Base-by-base conservation (phyloP, 2,329 filamentous ascomycete genomes). In the Corynespora cassiicola region DNA sequence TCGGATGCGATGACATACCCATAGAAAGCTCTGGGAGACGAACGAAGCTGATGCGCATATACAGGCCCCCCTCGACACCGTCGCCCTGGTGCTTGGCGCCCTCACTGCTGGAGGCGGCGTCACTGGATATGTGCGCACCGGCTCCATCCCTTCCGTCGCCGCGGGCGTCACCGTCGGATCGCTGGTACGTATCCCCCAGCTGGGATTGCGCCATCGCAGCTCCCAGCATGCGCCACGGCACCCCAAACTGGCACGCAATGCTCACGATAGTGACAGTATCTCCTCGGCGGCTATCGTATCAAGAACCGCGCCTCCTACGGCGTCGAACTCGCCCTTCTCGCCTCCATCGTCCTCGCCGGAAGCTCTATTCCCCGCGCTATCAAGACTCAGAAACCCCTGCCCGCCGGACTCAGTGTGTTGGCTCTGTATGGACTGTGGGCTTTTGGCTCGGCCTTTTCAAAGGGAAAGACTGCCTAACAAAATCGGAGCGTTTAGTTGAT, bases 41-140 rank as follows among this genome's bases (percentile, higher is more conserved):
- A n/a, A n/a, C n/a, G n/a, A n/a, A n/a, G n/a, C n/a, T n/a, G n/a
- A n/a, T n/a, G n/a, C n/a, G n/a, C n/a, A n/a, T n/a, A n/a, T n/a
- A 29, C 48, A 67, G 63, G 47, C 52, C 23, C 52, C 65, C 47
- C 70, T 78, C 49, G 72, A 78, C 54, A 78, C 73, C 61, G 84
- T 89, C 62, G 90, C 92, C 50, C 88, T 86, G 69, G 67, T 88
- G 60, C 84, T 97, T 61, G 88, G 87, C 45, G 78, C 83, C 50
- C 78, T 97, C 42, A 96, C 91, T 42, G 90, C 91, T 34, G 79
- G 86, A 40, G 94, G 94, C 57, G 94, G 94, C 50, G 86, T 88
- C 44, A 87, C 88, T 63, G 94, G 94, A 63, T 99, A 90, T 71
- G 76, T 86, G 28, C 85, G 86, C 66, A 94, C 91, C 1, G 82